Conservation (phyloP, 192 early-diverging fungal species). For the Entomortierella beljakovae region DNA sequence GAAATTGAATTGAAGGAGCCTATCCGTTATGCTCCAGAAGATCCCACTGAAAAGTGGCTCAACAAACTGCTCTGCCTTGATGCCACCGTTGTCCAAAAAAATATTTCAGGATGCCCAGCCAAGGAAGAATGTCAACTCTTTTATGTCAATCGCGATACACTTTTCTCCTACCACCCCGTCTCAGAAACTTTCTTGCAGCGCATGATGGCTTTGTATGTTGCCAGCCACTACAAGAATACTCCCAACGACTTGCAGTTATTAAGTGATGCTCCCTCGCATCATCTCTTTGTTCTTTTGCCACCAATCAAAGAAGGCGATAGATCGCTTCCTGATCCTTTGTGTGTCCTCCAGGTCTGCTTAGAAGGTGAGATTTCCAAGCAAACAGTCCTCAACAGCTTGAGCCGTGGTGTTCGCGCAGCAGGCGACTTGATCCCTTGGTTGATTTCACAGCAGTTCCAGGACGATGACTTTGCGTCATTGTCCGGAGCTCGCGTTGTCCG, state of each 20-base stretch:
- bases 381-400: slow-evolving; percentile 83
- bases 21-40: slow-evolving; percentile 90
- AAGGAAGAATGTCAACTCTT: slow-evolving; percentile 95
- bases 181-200: slow-evolving; percentile 96
- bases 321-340: slow-evolving; percentile 92
- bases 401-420: slow-evolving; percentile 84
- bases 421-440: slow-evolving; percentile 99
- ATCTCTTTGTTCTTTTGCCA: slow-evolving; percentile 95
- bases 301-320: slow-evolving; percentile 78
- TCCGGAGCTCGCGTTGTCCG: slow-evolving; percentile 97
- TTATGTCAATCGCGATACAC: slow-evolving; percentile 96
- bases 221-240: slow-evolving; percentile 99
- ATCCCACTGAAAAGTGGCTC: slow-evolving; percentile 95
- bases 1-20: slow-evolving; percentile 96
- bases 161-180: slow-evolving; percentile 98
- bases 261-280: slow-evolving; percentile 98
- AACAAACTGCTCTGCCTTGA: slow-evolving; percentile 96
- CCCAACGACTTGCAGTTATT: slow-evolving; percentile 98
- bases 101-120: slow-evolving; percentile 89
- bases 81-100: slow-evolving; percentile 75
- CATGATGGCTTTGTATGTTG: slow-evolving; percentile 98
- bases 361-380: slow-evolving; percentile 96
- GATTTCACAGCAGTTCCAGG: slow-evolving; percentile 94
- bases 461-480: slow-evolving; percentile 95
- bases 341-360: slow-evolving; percentile 88